phyloP scores from a whole-genome alignment of 768 basidiomycete genomes.

The Macrocybe gigantea region DNA sequence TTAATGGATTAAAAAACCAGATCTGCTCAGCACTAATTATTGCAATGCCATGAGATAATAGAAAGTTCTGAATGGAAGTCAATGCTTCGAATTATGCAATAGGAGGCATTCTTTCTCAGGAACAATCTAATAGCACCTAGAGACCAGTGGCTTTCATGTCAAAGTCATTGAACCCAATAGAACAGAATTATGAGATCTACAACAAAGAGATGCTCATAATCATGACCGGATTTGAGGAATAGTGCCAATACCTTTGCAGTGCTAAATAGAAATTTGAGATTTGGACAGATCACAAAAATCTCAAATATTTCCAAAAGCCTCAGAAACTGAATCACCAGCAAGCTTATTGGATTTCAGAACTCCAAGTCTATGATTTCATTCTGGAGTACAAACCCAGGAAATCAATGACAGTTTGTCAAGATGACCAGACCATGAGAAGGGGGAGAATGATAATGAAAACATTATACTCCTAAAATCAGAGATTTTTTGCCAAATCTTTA shows the following conservation, averaged over 20 bases:
- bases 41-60: conserved; percentile 6
- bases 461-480: neutral
- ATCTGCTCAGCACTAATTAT: conserved; percentile 22
- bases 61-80: conserved; percentile 13
- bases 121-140: conserved; percentile 15
- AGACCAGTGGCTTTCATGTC: conserved; percentile 36
- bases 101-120: conserved; percentile 19
- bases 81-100: conserved; percentile 18
- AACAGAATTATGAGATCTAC: conserved; percentile 40
- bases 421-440: conserved; percentile 8
- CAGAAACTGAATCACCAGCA: conserved; percentile 21
- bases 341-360: neutral
- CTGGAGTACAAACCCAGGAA: conserved; percentile 2
- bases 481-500: neutral
- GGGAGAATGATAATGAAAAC: conserved; percentile 7
- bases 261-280: neutral
- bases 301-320: conserved; percentile 6
- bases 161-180: conserved; percentile 19
- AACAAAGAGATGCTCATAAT: conserved; percentile 46
- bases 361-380: conserved; percentile 1
- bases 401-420: conserved; percentile 5
- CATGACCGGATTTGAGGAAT: conserved; percentile 24
- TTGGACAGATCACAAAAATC: conserved; percentile 17
- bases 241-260: conserved; percentile 10
- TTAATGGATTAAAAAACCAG: conserved; percentile 17